Conservation (phyloP, 148 eudicot genomes). For the Dianthus caryophyllus region DNA sequence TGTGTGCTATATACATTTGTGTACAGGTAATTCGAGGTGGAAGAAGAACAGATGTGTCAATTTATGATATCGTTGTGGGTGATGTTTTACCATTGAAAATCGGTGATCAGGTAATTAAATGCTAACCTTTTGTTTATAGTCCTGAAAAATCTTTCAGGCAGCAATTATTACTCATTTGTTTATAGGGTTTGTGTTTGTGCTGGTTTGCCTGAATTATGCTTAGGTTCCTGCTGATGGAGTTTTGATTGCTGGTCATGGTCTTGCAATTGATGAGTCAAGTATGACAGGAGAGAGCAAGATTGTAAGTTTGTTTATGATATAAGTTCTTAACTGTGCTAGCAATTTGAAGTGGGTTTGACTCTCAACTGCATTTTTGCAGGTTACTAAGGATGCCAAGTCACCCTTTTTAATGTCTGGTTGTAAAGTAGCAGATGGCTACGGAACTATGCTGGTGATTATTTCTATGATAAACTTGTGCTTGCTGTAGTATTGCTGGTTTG, state of each 20-base stretch:
- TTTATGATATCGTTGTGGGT: constrained; percentile 92
- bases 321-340: constrained; percentile 1
- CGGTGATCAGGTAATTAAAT: constrained; percentile 79
- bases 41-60: constrained; percentile 66
- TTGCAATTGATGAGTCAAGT: constrained; percentile 95
- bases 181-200: constrained; percentile 11
- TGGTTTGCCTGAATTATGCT: background rate
- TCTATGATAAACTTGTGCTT: background rate
- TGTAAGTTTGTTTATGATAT: constrained; percentile 35
- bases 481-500: background rate
- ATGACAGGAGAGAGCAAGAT: constrained; percentile 99
- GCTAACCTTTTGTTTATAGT: constrained; percentile 4
- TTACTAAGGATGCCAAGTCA: constrained; percentile 53
- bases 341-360: constrained; percentile 1
- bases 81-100: constrained; percentile 82
- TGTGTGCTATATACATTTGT: background rate
- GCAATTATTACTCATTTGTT: background rate
- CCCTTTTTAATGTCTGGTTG: constrained; percentile 97
- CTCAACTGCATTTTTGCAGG: constrained; percentile 37
- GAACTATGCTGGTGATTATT: constrained; percentile 78
- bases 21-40: constrained; percentile 81
- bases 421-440: constrained; percentile 97
- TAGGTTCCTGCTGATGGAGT: constrained; percentile 98
- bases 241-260: constrained; percentile 72
- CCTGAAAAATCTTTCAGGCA: background rate